These are phyloP conservation scores for Orychophragmus violaceus DNA, from an alignment of 345 rosid species.

Conservation along the genomic window DNA sequence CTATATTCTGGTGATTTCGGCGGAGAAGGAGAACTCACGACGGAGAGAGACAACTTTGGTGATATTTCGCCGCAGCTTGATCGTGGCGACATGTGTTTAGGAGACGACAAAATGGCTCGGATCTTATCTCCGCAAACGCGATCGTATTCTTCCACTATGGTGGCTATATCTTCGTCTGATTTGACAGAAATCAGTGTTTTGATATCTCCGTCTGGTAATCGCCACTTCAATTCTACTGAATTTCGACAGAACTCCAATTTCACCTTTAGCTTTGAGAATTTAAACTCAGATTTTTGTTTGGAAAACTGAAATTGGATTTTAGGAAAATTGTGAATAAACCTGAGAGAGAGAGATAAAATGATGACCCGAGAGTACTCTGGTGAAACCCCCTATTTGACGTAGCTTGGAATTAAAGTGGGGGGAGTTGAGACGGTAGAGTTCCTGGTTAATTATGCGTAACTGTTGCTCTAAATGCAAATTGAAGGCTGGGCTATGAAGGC, in stretches of 20 bases:
- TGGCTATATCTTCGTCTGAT: slow-evolving; percentile 66
- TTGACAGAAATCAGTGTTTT: slow-evolving; percentile 71
- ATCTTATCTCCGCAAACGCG: slow-evolving; percentile 23
- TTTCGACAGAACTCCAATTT: slow-evolving; percentile 40
- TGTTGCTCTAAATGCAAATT: too few relatives aligned
- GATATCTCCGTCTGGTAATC: slow-evolving; percentile 49
- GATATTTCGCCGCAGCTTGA: slow-evolving; percentile 15
- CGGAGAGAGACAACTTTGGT: slow-evolving; percentile 23
- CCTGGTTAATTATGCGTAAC: too few relatives aligned
- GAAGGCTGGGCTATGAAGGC: too few relatives aligned
- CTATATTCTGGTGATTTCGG: slow-evolving; percentile 3
- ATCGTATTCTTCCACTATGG: slow-evolving; percentile 34
- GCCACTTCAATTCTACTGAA: slow-evolving; percentile 35
- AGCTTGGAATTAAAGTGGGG: too few relatives aligned
- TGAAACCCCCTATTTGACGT: slow-evolving; percentile 86
- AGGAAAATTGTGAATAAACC: slow-evolving; percentile 37
- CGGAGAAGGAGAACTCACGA: slow-evolving; percentile 14
- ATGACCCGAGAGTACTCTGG: slow-evolving; percentile 77
- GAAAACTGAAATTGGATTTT: background rate
- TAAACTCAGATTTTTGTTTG: background rate
- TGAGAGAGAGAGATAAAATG: slow-evolving; percentile 60
- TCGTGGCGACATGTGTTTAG: slow-evolving; percentile 21
- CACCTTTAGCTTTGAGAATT: slow-evolving; percentile 33
- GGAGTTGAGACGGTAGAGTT: too few relatives aligned
- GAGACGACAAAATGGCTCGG: slow-evolving; percentile 25